Conservation (phyloP, 345 rosid species). For the Acer negundo region DNA sequence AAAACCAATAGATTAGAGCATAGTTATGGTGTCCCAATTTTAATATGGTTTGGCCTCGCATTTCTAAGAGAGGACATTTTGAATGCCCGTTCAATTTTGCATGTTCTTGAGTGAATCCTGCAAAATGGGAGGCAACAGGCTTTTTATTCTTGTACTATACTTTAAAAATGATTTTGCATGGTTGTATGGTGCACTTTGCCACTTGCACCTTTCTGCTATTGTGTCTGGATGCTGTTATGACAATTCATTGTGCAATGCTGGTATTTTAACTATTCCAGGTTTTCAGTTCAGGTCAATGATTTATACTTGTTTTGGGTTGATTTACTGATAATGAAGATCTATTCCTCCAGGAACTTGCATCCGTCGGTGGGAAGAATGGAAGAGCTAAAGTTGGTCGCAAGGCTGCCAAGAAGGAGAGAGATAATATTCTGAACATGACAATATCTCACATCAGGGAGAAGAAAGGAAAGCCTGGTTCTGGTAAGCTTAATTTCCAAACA, state of each 20-base stretch:
- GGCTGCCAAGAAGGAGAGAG: conserved; percentile 65
- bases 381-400: conserved; percentile 70
- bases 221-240: not conserved
- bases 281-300: not conserved
- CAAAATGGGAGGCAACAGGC: not conserved
- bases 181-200: not conserved
- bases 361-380: conserved; percentile 71
- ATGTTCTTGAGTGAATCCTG: not conserved
- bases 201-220: not conserved
- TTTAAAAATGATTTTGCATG: conserved; percentile 2
- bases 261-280: not conserved
- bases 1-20: not conserved
- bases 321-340: conserved; percentile 17
- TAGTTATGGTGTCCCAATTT: not conserved
- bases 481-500: conserved; percentile 36
- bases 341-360: conserved; percentile 70
- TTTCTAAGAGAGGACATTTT: not conserved
- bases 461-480: conserved; percentile 54
- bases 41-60: not conserved
- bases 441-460: conserved; percentile 51
- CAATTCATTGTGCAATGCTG: not conserved
- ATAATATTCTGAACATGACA: conserved; percentile 46
- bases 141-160: not conserved
- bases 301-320: conserved; percentile 5
- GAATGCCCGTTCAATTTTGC: not conserved